Evolutionary conservation across 352 stramenopile genomes (phyloP).

Genomic region (Globisporangium solare): DNA sequence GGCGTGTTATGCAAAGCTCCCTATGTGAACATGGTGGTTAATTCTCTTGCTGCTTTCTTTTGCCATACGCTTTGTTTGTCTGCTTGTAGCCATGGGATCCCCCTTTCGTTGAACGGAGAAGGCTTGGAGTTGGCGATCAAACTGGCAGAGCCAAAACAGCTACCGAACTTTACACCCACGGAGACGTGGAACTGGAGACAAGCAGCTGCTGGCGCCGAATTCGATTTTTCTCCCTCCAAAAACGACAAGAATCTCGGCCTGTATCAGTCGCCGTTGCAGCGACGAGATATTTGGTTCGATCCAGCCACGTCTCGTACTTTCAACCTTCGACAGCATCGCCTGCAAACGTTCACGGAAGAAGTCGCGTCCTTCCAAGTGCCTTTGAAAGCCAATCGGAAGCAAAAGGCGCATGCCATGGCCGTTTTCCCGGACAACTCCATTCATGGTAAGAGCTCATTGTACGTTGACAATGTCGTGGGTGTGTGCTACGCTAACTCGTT

Average conservation of each 20-base stretch:
- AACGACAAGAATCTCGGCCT: conserved; percentile 20
- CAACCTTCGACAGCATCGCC: conserved; percentile 45
- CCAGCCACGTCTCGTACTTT: conserved; percentile 54
- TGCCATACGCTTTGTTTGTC: conserved; percentile 1
- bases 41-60: conserved; percentile 11
- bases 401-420: conserved; percentile 46
- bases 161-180: conserved; percentile 34
- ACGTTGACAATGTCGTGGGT: neutral
- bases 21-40: neutral
- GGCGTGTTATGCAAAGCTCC: neutral
- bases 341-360: conserved; percentile 57
- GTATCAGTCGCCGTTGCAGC: conserved; percentile 30
- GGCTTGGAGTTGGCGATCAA: conserved; percentile 30
- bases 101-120: conserved; percentile 33
- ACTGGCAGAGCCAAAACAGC: conserved; percentile 28
- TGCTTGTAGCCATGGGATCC: conserved; percentile 53
- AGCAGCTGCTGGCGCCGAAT: conserved; percentile 1
- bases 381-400: conserved; percentile 47
- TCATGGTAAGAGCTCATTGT: conserved; percentile 31
- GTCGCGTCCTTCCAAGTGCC: conserved; percentile 63
- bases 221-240: conserved; percentile 14
- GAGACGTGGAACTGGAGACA: conserved; percentile 27
- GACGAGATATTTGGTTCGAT: conserved; percentile 58
- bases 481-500: neutral
- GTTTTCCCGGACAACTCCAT: conserved; percentile 58